Evolutionary conservation across 257 asterid genomes (phyloP).

Genomic region (Solanum chiquidenum): DNA sequence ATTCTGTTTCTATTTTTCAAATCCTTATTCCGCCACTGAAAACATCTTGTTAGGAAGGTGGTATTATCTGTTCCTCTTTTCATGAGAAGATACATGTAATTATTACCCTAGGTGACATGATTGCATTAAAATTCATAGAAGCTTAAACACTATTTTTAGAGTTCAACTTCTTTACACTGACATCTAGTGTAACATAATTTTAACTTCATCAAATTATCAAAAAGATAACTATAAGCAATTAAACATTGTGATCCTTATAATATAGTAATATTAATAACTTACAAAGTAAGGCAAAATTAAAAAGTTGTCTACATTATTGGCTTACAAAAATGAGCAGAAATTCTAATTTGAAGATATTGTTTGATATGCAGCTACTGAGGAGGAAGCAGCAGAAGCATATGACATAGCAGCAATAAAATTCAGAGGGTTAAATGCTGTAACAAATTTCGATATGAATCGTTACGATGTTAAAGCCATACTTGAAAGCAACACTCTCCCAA

Average conservation of each 20-base stretch:
- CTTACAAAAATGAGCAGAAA: background rate
- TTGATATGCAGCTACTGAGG: slow-evolving; percentile 56
- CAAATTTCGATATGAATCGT: slow-evolving; percentile 86
- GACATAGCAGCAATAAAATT: slow-evolving; percentile 87
- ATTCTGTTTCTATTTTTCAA: background rate
- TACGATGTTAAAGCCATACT: slow-evolving; percentile 83
- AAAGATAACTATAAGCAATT: background rate
- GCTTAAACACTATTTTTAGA: background rate
- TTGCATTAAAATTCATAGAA: background rate
- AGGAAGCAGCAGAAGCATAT: slow-evolving; percentile 95
- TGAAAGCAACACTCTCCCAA: slow-evolving; percentile 74
- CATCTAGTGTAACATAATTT: background rate
- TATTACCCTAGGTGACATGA: background rate
- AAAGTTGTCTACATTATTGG: background rate
- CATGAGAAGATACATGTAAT: background rate
- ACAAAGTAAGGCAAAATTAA: background rate
- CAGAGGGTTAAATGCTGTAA: slow-evolving; percentile 77
- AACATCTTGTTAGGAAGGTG: background rate
- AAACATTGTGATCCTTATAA: background rate
- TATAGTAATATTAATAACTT: background rate
- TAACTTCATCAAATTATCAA: background rate
- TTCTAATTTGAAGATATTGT: background rate
- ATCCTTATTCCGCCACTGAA: background rate
- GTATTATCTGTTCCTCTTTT: background rate
- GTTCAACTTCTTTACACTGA: background rate